These are phyloP conservation scores for Exserohilum turcica DNA, from an alignment of 2,329 filamentous ascomycete species.

Conservation along the genomic window DNA sequence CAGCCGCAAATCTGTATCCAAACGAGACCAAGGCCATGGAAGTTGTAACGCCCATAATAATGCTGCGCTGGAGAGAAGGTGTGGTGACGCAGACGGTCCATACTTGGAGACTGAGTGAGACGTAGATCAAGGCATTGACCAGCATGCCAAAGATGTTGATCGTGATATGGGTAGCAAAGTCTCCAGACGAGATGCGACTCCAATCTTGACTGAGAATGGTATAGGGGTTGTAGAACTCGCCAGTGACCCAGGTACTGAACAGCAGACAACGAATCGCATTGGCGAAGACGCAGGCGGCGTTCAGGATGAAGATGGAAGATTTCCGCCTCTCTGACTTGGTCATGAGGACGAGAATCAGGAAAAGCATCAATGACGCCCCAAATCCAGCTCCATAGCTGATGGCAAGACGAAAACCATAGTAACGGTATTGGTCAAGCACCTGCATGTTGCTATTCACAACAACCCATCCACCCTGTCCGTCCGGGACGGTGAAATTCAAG, in stretches of 20 bases:
- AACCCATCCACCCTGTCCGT: conserved; percentile 43
- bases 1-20: conserved; percentile 59
- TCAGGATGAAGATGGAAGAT: conserved; percentile 69
- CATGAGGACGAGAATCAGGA: conserved; percentile 69
- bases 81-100: conserved; percentile 65
- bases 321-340: conserved; percentile 69
- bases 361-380: conserved; percentile 68
- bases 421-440: conserved; percentile 53
- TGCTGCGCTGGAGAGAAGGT: conserved; percentile 47
- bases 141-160: conserved; percentile 58
- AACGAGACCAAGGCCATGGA: conserved; percentile 58
- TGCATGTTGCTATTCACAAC: conserved; percentile 50
- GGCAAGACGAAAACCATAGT: conserved; percentile 55
- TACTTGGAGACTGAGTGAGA: conserved; percentile 67
- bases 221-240: conserved; percentile 66
- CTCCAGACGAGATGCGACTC: conserved; percentile 52
- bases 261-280: conserved; percentile 66
- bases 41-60: conserved; percentile 56
- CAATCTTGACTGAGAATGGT: conserved; percentile 62
- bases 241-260: conserved; percentile 64
- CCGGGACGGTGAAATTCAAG: conserved; percentile 53
- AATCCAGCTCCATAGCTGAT: conserved; percentile 74
- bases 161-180: conserved; percentile 56
- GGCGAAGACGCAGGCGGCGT: conserved; percentile 63
- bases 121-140: conserved; percentile 60